These are phyloP conservation scores for Epichloe gansuensis DNA, from an alignment of 2,329 filamentous ascomycete species.

Conservation along the genomic window DNA sequence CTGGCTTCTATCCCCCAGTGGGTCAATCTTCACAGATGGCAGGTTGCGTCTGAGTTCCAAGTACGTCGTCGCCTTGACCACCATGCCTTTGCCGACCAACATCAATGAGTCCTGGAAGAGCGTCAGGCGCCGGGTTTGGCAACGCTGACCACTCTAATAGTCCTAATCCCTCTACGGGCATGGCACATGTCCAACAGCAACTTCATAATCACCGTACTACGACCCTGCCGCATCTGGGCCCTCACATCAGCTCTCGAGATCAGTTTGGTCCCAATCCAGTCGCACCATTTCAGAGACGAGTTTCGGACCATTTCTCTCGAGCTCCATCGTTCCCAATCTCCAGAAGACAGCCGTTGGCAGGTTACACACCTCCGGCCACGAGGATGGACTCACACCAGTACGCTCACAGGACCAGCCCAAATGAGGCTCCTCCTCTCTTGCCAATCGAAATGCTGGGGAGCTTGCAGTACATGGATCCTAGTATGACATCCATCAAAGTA, in stretches of 20 bases:
- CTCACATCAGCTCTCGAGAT: slow-evolving; percentile 38
- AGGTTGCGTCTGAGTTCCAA: slow-evolving; percentile 42
- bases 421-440: slow-evolving; percentile 41
- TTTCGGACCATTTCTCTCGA: slow-evolving; percentile 36
- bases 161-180: slow-evolving; percentile 39
- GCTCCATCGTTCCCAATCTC: slow-evolving; percentile 38
- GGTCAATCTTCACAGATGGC: slow-evolving; percentile 39
- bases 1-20: slow-evolving; percentile 34
- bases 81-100: background rate
- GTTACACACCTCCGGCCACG: slow-evolving; percentile 29
- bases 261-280: slow-evolving; percentile 36
- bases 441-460: slow-evolving; percentile 41
- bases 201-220: slow-evolving; percentile 29
- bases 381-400: slow-evolving; percentile 38
- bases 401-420: slow-evolving; percentile 16
- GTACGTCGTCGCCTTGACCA: slow-evolving; percentile 30
- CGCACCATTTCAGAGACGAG: slow-evolving; percentile 34
- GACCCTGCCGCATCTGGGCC: slow-evolving; percentile 38
- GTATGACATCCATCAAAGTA: slow-evolving; percentile 44
- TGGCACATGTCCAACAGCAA: slow-evolving; percentile 40
- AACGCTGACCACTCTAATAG: slow-evolving; percentile 18
- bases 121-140: slow-evolving; percentile 1
- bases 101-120: background rate
- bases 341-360: slow-evolving; percentile 36
- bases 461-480: slow-evolving; percentile 46